phyloP scores from a whole-genome alignment of 1,284 basidiomycete species.

The Nidula niveotomentosa region DNA sequence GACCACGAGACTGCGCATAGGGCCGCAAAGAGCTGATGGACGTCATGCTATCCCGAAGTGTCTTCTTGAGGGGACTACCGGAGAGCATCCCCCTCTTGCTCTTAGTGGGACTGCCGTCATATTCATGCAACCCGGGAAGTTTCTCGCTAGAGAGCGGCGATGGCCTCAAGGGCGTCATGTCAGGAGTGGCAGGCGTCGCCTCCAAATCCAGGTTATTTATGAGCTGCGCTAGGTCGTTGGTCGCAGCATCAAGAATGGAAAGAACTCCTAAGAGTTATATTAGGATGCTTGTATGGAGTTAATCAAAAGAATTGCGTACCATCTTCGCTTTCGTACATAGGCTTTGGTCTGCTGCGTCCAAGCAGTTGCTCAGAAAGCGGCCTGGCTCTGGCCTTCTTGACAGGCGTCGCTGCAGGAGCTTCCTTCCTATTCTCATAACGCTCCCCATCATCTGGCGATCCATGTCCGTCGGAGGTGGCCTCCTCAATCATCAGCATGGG shows the following conservation, averaged over 20 bases:
- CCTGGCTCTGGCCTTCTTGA: constrained; percentile 48
- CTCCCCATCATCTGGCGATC: constrained; percentile 23
- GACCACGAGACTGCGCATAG: constrained; percentile 49
- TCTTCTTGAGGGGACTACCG: constrained; percentile 31
- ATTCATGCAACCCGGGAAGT: constrained; percentile 7
- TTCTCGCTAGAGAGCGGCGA: constrained; percentile 18
- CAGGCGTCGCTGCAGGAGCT: constrained; percentile 39
- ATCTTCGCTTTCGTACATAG: constrained; percentile 54
- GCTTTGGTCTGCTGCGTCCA: constrained; percentile 43
- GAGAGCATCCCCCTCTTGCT: constrained; percentile 8
- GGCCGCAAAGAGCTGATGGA: constrained; percentile 61
- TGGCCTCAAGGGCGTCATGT: constrained; percentile 38
- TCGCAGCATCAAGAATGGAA: constrained; percentile 71
- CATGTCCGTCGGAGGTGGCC: constrained; percentile 52
- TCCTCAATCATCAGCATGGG: constrained; percentile 51
- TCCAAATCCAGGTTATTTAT: constrained; percentile 75
- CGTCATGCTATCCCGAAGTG: constrained; percentile 35
- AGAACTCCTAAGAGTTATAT: constrained; percentile 48
- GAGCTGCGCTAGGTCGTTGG: constrained; percentile 72
- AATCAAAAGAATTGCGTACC: constrained; percentile 25
- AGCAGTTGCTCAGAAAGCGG: constrained; percentile 69
- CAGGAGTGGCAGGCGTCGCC: constrained; percentile 62
- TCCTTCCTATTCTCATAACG: constrained; percentile 13
- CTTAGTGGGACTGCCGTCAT: constrained; percentile 37
- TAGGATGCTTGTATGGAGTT: not conserved